Conservation (phyloP, 352 stramenopile genomes). For the Lagenidium giganteum region DNA sequence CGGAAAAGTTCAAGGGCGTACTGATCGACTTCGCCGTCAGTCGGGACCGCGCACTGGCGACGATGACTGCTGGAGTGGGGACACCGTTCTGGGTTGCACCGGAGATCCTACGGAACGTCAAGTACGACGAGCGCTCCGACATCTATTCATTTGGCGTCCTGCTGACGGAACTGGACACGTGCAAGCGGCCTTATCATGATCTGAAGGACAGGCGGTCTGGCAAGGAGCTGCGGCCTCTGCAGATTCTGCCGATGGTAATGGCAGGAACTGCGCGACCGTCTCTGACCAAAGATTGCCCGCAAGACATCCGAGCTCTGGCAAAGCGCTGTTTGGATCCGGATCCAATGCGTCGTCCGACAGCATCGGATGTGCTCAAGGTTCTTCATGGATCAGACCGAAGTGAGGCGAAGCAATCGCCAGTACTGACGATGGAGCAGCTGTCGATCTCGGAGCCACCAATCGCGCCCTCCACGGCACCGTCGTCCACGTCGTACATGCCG, state of each 20-base stretch:
- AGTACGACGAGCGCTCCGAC: conserved; percentile 54
- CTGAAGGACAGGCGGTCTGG: conserved; percentile 6
- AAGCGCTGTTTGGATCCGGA: conserved; percentile 7
- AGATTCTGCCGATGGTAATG: conserved; percentile 40
- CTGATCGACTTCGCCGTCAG: conserved; percentile 85
- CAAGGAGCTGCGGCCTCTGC: conserved; percentile 33
- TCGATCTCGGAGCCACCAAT: too few relatives aligned
- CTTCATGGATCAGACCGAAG: too few relatives aligned
- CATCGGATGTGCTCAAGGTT: conserved; percentile 11
- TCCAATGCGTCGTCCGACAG: conserved; percentile 6
- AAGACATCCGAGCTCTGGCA: conserved; percentile 4
- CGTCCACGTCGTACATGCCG: too few relatives aligned
- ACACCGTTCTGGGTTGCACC: conserved; percentile 81
- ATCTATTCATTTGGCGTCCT: conserved; percentile 65
- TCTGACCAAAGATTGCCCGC: conserved; percentile 32
- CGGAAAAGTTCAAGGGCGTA: too few relatives aligned
- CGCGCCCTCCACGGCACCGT: too few relatives aligned
- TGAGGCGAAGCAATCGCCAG: too few relatives aligned
- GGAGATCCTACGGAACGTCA: conserved; percentile 46
- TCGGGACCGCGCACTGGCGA: conserved; percentile 10
- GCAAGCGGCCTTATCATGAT: conserved; percentile 11
- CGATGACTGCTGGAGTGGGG: conserved; percentile 55
- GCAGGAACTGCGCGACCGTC: conserved; percentile 30
- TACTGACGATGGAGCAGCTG: too few relatives aligned
- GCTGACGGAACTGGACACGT: conserved; percentile 15